These are phyloP conservation scores for Juncus inflexus DNA, from an alignment of 176 grass and related monocot species.

Conservation along the genomic window DNA sequence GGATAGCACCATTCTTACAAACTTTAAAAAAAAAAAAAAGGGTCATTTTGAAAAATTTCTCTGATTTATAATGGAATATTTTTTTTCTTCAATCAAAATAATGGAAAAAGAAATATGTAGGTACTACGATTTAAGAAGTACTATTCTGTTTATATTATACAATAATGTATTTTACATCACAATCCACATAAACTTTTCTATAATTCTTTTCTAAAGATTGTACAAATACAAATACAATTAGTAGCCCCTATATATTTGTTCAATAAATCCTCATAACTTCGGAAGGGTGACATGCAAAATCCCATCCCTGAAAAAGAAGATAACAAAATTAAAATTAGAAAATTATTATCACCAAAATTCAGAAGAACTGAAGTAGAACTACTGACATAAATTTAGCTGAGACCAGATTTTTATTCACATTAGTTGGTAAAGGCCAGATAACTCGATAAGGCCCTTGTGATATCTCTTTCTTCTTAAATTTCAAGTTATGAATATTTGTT, in stretches of 20 bases:
- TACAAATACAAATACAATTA: constrained; percentile 4
- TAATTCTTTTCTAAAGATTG: too few species aligned
- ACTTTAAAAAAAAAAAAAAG: too few species aligned
- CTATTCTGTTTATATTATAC: too few species aligned
- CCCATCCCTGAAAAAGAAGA: constrained; percentile 36
- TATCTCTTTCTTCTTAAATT: constrained; percentile 31
- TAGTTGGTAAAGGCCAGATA: constrained; percentile 33
- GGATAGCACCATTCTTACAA: too few species aligned
- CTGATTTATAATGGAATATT: too few species aligned
- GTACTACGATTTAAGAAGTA: too few species aligned
- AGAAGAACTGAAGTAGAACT: constrained; percentile 3
- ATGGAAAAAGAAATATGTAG: too few species aligned
- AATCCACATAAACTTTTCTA: too few species aligned
- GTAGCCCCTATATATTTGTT: neutral
- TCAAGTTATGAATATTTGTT: neutral
- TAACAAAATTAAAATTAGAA: neutral
- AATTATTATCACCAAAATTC: constrained; percentile 12
- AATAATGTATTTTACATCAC: too few species aligned
- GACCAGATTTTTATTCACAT: constrained; percentile 37
- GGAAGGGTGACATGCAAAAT: constrained; percentile 42
- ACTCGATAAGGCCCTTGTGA: constrained; percentile 34
- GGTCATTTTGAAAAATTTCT: too few species aligned
- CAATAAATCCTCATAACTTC: constrained; percentile 13
- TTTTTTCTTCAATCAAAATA: too few species aligned
- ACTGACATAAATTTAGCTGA: constrained; percentile 42